Evolutionary conservation across 1,284 basidiomycete genomes (phyloP).

Genomic region (Apiotrichum brassicae): DNA sequence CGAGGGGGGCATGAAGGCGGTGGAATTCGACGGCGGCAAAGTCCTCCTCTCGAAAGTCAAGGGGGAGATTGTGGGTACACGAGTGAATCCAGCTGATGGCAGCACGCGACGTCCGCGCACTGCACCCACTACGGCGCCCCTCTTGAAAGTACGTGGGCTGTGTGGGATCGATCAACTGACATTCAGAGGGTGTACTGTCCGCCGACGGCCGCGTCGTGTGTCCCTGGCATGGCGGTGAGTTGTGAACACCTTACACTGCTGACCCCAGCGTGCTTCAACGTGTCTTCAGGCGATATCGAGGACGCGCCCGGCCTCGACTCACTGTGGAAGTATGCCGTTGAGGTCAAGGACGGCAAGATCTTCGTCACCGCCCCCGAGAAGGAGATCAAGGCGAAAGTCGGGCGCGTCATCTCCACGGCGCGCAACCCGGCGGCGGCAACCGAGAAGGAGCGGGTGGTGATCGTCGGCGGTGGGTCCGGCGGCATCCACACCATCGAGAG

Average conservation of each 20-base stretch:
- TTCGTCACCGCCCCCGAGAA: slow-evolving; percentile 66
- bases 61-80: slow-evolving; percentile 51
- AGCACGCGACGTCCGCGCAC: slow-evolving; percentile 68
- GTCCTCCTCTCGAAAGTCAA: slow-evolving; percentile 72
- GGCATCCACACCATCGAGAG: slow-evolving; percentile 75
- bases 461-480: slow-evolving; percentile 74
- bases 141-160: slow-evolving; percentile 26
- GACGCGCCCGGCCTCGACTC: slow-evolving; percentile 83
- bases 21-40: slow-evolving; percentile 69
- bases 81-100: slow-evolving; percentile 9
- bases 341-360: slow-evolving; percentile 61
- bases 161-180: slow-evolving; percentile 1
- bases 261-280: slow-evolving; percentile 69
- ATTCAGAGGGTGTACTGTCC: slow-evolving; percentile 72
- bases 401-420: slow-evolving; percentile 48
- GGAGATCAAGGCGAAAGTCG: slow-evolving; percentile 64
- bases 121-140: slow-evolving; percentile 60
- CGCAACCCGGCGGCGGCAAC: slow-evolving; percentile 43
- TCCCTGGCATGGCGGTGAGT: slow-evolving; percentile 80
- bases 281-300: slow-evolving; percentile 63
- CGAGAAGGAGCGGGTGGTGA: slow-evolving; percentile 59
- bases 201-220: slow-evolving; percentile 73
- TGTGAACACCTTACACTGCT: background rate
- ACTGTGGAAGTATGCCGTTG: slow-evolving; percentile 72
- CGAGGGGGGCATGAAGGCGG: slow-evolving; percentile 73